Evolutionary conservation across 176 grass and related monocot species (phyloP).

Genomic region (Carex littledalei): DNA sequence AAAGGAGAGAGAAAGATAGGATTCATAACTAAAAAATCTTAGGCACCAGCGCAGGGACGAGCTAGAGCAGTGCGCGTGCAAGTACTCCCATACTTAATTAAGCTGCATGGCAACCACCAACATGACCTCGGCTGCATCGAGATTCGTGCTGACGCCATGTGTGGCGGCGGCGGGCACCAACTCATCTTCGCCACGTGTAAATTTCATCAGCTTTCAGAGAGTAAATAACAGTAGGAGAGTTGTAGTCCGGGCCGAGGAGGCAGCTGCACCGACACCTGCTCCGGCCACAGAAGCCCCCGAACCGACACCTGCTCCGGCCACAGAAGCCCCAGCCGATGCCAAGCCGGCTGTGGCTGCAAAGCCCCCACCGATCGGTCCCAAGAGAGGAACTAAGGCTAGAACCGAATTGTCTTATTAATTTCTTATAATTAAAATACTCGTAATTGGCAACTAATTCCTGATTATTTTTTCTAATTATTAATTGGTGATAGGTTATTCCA

Average conservation of each 20-base stretch:
- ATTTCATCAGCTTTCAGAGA: constrained; percentile 29
- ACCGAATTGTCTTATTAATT: neutral
- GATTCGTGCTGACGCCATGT: constrained; percentile 49
- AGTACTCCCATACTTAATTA: neutral
- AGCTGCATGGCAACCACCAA: constrained; percentile 66
- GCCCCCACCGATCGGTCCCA: constrained; percentile 73
- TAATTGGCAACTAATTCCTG: neutral
- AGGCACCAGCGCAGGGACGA: neutral
- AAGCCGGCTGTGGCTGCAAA: constrained; percentile 43
- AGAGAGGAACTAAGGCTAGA: constrained; percentile 64
- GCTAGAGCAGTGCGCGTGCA: neutral
- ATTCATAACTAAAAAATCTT: neutral
- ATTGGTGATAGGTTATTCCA: neutral
- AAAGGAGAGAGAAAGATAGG: neutral
- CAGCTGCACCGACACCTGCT: constrained; percentile 16
- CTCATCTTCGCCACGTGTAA: constrained; percentile 26
- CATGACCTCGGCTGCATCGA: constrained; percentile 73
- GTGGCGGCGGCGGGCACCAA: neutral
- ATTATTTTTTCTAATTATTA: neutral
- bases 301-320: neutral
- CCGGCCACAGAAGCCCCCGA: too few species aligned
- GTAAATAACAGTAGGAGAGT: constrained; percentile 31
- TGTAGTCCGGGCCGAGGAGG: constrained; percentile 53
- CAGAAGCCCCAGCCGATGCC: constrained; percentile 16
- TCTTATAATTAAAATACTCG: neutral